A percentile compares a stretch with the other conserved stretches of the same genome.
Evolutionary conservation across 2,329 filamentous ascomycete species (phyloP).

Genomic region (Tolypocladium endophyticum): DNA sequence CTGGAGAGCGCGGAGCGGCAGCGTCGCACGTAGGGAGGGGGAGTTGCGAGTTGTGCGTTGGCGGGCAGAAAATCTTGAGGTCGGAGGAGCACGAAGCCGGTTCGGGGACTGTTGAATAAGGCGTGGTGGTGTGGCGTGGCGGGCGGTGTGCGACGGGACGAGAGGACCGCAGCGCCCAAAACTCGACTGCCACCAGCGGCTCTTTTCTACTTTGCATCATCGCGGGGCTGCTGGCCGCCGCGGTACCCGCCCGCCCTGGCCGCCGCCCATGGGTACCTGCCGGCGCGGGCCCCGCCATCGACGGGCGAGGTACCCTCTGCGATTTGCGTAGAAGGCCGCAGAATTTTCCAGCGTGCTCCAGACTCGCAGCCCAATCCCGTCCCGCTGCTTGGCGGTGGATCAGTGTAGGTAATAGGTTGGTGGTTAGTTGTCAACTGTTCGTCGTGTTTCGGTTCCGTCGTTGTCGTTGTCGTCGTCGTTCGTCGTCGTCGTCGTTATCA

Average conservation of each 20-base stretch:
- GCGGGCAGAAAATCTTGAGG: background rate
- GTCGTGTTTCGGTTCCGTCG: too few species aligned
- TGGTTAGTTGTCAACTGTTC: too few species aligned
- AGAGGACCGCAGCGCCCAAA: background rate
- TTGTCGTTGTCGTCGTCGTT: too few species aligned
- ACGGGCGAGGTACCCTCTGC: constrained; percentile 2
- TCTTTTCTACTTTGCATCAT: background rate
- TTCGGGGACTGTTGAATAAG: background rate
- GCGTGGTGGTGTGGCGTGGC: background rate
- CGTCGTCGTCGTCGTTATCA: too few species aligned
- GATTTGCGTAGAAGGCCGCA: constrained; percentile 10
- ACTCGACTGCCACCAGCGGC: background rate
- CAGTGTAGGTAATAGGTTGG: too few species aligned
- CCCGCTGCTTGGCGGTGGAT: background rate
- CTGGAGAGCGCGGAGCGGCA: background rate
- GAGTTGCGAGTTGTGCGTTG: background rate
- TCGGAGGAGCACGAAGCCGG: background rate
- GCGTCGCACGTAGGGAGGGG: background rate
- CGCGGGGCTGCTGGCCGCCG: background rate
- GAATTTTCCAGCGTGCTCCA: constrained; percentile 13
- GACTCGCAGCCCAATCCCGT: background rate
- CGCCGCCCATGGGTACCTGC: constrained; percentile 2
- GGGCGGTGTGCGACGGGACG: background rate
- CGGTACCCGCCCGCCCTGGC: constrained; percentile 1
- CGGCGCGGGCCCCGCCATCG: constrained; percentile 7